Evolutionary conservation across 2,329 filamentous ascomycete genomes (phyloP), one percentile per base, ranked within the genome.

Genomic region (Diaporthe citriasiana): DNA sequence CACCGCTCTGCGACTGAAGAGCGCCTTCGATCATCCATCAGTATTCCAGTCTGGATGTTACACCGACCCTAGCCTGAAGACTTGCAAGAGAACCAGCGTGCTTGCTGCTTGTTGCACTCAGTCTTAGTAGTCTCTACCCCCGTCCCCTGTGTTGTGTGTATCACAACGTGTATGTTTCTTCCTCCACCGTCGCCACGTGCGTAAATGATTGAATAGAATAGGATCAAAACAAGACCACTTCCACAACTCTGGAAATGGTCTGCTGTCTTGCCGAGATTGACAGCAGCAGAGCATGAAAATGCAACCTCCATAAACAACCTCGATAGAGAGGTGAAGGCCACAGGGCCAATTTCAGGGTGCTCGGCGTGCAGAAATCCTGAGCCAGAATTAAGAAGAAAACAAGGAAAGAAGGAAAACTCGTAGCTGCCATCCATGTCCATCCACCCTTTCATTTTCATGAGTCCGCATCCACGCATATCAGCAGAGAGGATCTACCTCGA

Each of bases 351-450:
- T 27, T 50, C 51, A 47, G 69, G 40, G 15, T 71, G 25, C 69
- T 51, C 63, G 13, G 45, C 38, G 69, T 60, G 56, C 56, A 63
- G 13, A 40, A 27, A 30, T 45, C 56, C 45, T 63, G 56, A 51
- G 53, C 55, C 33, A 53, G 25, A 63, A 59, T 55, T n/a, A 74
- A 81, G 76, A 77, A 80, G 77, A 80, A 77, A 79, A 79, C 76
- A 82, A 77, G 79, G 76, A 76, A 73, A 75, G 72, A 73, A 73
- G 75, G 27, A 77, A 74, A 77, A 74, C 73, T 71, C 68, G 71
- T 60, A 71, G 71, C 66, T 68, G 45, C 72, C 72, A 33, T 70
- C 60, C 74, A 35, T 69, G 35, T 57, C 68, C 74, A 51, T 56
- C 72, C 74, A 69, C 72, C 51, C 19, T 66, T 74, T 73, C 72